A percentile compares a stretch with the other conserved stretches of the same genome.
Conservation (phyloP, 345 rosid species). For the Salix suchowensis region DNA sequence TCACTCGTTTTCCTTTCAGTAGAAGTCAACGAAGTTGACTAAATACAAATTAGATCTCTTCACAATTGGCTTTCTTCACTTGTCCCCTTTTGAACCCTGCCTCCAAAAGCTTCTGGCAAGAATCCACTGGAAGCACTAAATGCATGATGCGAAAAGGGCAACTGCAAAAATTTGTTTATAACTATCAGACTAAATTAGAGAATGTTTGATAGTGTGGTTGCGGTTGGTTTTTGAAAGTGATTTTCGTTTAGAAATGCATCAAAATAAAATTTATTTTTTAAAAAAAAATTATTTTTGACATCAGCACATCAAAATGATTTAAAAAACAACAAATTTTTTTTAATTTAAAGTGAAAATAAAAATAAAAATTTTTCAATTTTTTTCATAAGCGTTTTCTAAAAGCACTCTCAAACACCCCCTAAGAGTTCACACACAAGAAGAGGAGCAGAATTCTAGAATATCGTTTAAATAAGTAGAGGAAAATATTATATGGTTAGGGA, state of each 20-base stretch:
- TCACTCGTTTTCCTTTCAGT: background rate
- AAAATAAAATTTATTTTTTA: no score
- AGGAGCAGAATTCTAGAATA: background rate
- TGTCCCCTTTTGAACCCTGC: background rate
- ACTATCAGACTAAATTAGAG: background rate
- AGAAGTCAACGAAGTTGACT: background rate
- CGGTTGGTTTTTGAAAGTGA: no score
- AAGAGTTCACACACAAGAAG: background rate
- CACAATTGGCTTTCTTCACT: background rate
- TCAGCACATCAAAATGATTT: no score
- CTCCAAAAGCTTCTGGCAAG: constrained; percentile 2
- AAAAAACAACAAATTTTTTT: no score
- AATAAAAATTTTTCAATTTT: no score
- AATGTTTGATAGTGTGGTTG: fast-evolving
- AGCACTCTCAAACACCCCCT: no score
- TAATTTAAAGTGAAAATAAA: no score
- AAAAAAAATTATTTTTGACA: no score
- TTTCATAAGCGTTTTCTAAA: no score
- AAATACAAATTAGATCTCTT: background rate
- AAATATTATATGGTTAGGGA: background rate
- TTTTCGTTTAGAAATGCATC: fast-evolving
- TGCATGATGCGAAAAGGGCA: no score
- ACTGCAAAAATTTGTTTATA: constrained; percentile 5
- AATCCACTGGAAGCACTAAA: background rate
- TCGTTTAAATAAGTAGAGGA: background rate